phyloP scores from a whole-genome alignment of 805 yeast species.

The Schwanniomyces yamadae region DNA sequence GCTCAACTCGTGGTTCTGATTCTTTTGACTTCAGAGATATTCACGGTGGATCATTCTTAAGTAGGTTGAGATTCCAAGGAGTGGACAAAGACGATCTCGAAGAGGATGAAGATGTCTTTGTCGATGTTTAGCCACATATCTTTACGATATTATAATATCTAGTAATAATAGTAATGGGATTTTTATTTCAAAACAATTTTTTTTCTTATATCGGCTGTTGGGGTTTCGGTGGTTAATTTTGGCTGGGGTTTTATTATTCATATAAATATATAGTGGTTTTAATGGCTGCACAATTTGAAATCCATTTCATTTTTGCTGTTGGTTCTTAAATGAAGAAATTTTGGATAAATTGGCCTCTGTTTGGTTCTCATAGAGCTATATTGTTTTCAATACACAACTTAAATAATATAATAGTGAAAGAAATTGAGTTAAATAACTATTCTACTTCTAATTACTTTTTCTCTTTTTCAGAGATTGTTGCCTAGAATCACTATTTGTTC shows the following conservation, averaged over 20 bases:
- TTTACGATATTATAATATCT: background rate
- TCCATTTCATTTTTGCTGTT: no score
- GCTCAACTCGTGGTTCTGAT: slow-evolving; percentile 4
- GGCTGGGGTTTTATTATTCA: no score
- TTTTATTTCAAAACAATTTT: no score
- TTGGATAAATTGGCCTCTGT: no score
- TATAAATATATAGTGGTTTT: no score
- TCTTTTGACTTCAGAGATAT: slow-evolving; percentile 11
- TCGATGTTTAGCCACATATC: slow-evolving; percentile 13
- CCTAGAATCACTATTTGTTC: slow-evolving; percentile 3
- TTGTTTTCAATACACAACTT: no score
- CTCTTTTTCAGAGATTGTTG: background rate
- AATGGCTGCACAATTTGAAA: no score
- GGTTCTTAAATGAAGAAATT: no score
- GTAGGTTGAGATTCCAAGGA: slow-evolving; percentile 17
- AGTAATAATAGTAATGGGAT: background rate
- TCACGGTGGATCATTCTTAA: slow-evolving; percentile 9
- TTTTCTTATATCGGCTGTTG: background rate
- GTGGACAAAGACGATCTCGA: slow-evolving; percentile 18
- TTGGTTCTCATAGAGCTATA: no score
- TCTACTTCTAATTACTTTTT: background rate
- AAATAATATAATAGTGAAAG: no score
- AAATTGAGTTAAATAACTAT: no score
- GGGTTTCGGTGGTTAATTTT: background rate
- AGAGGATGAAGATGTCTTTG: slow-evolving; percentile 21